A percentile compares a stretch with the other conserved stretches of the same genome.
Evolutionary conservation across 208 protist genomes (phyloP).

Genomic region (Trypanosoma avium): DNA sequence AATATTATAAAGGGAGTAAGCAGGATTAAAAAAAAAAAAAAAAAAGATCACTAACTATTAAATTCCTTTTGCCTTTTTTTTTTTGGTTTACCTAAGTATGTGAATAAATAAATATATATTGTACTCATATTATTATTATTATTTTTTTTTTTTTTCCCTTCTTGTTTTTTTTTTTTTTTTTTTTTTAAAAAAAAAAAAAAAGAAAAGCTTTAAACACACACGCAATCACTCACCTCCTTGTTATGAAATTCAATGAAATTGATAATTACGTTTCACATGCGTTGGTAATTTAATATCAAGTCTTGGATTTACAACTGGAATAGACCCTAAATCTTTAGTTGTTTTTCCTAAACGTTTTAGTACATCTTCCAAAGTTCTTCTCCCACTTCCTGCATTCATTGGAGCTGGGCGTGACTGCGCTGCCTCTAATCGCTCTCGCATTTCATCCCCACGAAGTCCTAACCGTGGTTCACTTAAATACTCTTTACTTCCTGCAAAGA

Average conservation of each 20-base stretch:
- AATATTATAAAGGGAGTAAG: too few species aligned
- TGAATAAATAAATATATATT: too few species aligned
- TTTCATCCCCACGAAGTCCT: slow-evolving; percentile 89
- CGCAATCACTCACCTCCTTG: too few species aligned
- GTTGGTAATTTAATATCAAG: slow-evolving; percentile 86
- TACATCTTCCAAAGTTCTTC: slow-evolving; percentile 88
- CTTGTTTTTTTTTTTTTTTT: slow-evolving; percentile 5
- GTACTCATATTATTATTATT: not conserved
- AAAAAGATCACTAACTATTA: too few species aligned
- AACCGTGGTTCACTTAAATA: slow-evolving; percentile 89
- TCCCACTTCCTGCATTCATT: slow-evolving; percentile 40
- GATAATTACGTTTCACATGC: slow-evolving; percentile 85
- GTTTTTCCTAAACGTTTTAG: slow-evolving; percentile 82
- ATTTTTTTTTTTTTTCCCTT: slow-evolving; percentile 1
- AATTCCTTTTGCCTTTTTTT: not conserved
- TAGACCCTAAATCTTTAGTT: slow-evolving; percentile 68
- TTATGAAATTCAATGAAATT: slow-evolving; percentile 77
- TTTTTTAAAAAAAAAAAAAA: slow-evolving; percentile 7
- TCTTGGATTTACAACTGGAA: slow-evolving; percentile 81
- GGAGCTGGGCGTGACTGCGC: slow-evolving; percentile 30
- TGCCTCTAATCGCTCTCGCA: slow-evolving; percentile 66
- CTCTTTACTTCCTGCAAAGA: slow-evolving; percentile 90
- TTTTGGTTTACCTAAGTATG: not conserved
- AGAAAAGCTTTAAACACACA: not conserved
- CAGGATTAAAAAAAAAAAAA: too few species aligned